Evolutionary conservation across 139 green algal species (phyloP).

Genomic region (Tetratostichococcus sp.): DNA sequence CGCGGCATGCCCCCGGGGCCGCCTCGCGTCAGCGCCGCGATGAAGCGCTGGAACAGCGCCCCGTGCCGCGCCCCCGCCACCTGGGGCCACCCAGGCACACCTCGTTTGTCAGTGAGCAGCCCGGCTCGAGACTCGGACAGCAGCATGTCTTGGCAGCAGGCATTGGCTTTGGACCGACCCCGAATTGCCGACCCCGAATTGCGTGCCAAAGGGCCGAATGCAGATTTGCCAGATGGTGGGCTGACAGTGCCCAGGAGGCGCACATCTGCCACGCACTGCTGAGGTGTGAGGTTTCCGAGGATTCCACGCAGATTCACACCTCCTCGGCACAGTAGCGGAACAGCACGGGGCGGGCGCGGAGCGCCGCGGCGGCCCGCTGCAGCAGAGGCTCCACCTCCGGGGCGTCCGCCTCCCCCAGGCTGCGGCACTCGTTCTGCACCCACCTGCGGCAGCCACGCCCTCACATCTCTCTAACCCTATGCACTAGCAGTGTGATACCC

Average conservation of each 20-base stretch:
- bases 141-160: no score
- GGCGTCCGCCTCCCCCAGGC: slow-evolving; percentile 80
- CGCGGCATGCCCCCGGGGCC: slow-evolving; percentile 70
- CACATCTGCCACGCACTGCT: no score
- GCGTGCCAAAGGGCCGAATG: no score
- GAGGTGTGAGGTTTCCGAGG: neutral
- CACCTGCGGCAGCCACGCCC: slow-evolving; percentile 52
- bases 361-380: slow-evolving; percentile 65
- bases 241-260: no score
- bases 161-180: no score
- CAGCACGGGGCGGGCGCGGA: slow-evolving; percentile 83
- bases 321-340: slow-evolving; percentile 97
- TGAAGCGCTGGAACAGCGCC: slow-evolving; percentile 87
- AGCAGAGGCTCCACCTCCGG: slow-evolving; percentile 80
- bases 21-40: slow-evolving; percentile 85
- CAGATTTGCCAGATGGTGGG: no score
- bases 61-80: slow-evolving; percentile 82
- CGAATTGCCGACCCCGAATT: no score
- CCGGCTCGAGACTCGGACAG: no score
- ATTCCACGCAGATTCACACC: slow-evolving; percentile 39
- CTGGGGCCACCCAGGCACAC: no score
- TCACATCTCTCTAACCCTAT: no score
- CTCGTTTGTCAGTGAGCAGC: no score
- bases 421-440: slow-evolving; percentile 89
- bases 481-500: no score